Conservation (phyloP, 2,329 filamentous ascomycete genomes). For the Alternaria gaisen region DNA sequence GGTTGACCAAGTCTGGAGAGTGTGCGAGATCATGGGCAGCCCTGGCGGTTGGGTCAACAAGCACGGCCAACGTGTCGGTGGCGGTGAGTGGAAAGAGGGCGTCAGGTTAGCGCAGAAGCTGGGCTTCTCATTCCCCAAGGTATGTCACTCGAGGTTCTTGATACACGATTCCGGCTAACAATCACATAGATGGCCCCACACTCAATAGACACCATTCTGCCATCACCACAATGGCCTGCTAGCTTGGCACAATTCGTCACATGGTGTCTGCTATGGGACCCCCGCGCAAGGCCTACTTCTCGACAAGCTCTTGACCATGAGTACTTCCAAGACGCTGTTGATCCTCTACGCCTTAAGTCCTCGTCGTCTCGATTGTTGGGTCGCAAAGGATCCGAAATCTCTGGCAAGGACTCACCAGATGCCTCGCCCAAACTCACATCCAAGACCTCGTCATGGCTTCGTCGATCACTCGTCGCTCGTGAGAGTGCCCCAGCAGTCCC, state of each 20-base stretch:
- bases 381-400: conserved; percentile 88
- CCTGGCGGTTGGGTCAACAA: conserved; percentile 99
- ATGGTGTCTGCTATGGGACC: conserved; percentile 99
- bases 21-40: conserved; percentile 99
- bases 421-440: conserved; percentile 69
- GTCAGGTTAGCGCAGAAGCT: conserved; percentile 92
- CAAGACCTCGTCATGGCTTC: conserved; percentile 92
- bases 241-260: conserved; percentile 93
- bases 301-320: conserved; percentile 94
- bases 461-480: conserved; percentile 88
- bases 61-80: conserved; percentile 82
- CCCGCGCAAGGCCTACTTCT: conserved; percentile 88
- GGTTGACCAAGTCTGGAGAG: conserved; percentile 98
- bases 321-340: conserved; percentile 91
- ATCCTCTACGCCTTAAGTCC: conserved; percentile 91
- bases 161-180: conserved; percentile 13
- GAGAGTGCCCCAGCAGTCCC: conserved; percentile 71
- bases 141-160: conserved; percentile 38
- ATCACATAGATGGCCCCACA: conserved; percentile 91
- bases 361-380: conserved; percentile 84
- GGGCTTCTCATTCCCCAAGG: conserved; percentile 95
- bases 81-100: conserved; percentile 97
- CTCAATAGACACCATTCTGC: conserved; percentile 92
- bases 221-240: conserved; percentile 88
- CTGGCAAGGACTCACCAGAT: conserved; percentile 66